Conservation (phyloP, 768 basidiomycete species). For the Arthromyces matolae region DNA sequence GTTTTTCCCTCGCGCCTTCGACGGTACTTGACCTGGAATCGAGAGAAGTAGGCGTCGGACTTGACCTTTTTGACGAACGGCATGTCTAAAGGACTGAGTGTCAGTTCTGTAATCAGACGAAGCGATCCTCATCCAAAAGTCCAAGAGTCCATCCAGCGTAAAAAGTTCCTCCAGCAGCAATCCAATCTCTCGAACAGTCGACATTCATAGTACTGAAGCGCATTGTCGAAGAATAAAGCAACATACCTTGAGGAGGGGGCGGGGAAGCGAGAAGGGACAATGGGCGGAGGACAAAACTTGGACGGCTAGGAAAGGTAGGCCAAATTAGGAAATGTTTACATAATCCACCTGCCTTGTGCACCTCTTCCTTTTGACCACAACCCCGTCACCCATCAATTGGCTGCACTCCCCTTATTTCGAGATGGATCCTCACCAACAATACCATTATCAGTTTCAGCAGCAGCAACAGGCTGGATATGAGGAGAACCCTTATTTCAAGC, state of each 20-base stretch:
- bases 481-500: slow-evolving; percentile 79
- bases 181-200: not conserved
- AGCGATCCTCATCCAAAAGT: slow-evolving; percentile 35
- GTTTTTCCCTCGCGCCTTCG: slow-evolving; percentile 98
- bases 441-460: slow-evolving; percentile 47
- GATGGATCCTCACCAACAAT: slow-evolving; percentile 47
- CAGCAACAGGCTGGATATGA: slow-evolving; percentile 54
- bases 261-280: slow-evolving; percentile 28
- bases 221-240: not conserved
- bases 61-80: slow-evolving; percentile 98
- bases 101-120: slow-evolving; percentile 7
- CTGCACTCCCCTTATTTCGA: slow-evolving; percentile 14
- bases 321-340: slow-evolving; percentile 24
- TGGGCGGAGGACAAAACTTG: slow-evolving; percentile 16
- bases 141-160: slow-evolving; percentile 27
- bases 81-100: slow-evolving; percentile 45
- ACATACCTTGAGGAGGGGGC: slow-evolving; percentile 39
- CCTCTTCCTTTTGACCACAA: slow-evolving; percentile 3
- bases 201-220: not conserved
- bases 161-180: not conserved
- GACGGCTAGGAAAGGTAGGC: not conserved
- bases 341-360: slow-evolving; percentile 15
- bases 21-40: slow-evolving; percentile 98
- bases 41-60: slow-evolving; percentile 95
- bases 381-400: slow-evolving; percentile 4